Base-by-base conservation (phyloP, 2,329 filamentous ascomycete genomes). In the Venturia oleaginea region DNA sequence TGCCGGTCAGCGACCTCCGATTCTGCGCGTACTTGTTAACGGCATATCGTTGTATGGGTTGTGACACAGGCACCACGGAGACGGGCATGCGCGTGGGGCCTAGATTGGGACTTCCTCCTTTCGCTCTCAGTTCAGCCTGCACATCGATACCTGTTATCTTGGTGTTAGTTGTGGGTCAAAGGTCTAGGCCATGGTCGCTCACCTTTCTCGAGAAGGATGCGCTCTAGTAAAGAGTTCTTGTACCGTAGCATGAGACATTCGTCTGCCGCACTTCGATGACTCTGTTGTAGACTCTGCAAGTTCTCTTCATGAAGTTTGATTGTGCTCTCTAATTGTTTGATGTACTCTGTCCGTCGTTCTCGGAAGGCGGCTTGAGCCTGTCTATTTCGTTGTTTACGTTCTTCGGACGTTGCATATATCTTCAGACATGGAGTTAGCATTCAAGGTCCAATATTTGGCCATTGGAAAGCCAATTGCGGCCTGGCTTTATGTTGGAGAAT, bases 371-470 rank as follows among this genome's bases (percentile, higher is more conserved):
- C 94, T 78, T 99, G 94, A 59, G 94, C 94, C 80, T 97, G 94
- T 70, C 94, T 84, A 75, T 99, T 99, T 69, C 94, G 86, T 79
- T 97, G 94, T 80, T 99, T 97, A 72, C 94, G 88, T 78, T 99
- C 94, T 77, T 99, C 94, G 13, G 94, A 97, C 42, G 94, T 99
- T 64, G 94, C 94, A 83, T 99, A 99, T 68, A 97, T 97, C 93
- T 97, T 72, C 66, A 70, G 71, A 60, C 72, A 72, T 67, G 67
- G 51, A 61, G 66, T 60, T 59, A 62, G 67, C 68, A 66, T 63
- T 64, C 69, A 66, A 68, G 72, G 69, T 68, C 34, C 4, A 17
- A 22, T 1, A 24, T 17, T 1, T 5, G 17, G 34, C 57, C 27
- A 40, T 43, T 34, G 32, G 13, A 2, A n/a, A 34, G 60, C 42